Percentiles rank a stretch among this genome's conserved stretches.
phyloP scores from a whole-genome alignment of 768 basidiomycete species.

The Mycena rosella region DNA sequence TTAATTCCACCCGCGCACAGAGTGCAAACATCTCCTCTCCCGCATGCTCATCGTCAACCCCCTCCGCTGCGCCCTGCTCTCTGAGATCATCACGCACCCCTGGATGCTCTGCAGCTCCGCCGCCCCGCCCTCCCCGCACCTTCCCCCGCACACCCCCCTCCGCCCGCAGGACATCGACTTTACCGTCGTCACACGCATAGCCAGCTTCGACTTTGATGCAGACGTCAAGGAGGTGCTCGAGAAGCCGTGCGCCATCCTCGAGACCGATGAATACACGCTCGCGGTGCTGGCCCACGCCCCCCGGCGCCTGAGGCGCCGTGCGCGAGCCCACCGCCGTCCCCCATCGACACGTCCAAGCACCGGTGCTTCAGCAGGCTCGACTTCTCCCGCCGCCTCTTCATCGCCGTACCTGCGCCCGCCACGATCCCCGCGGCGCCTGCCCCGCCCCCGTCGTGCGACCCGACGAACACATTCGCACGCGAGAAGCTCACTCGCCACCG shows the following conservation, averaged over 20 bases:
- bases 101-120: constrained; percentile 93
- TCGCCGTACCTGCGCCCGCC: too few relatives aligned
- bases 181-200: constrained; percentile 88
- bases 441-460: too few relatives aligned
- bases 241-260: constrained; percentile 79
- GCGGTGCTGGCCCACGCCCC: too few relatives aligned
- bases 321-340: constrained; percentile 8
- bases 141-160: constrained; percentile 90
- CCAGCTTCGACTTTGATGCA: constrained; percentile 95
- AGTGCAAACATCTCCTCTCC: constrained; percentile 94
- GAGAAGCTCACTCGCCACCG: too few relatives aligned
- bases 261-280: constrained; percentile 81
- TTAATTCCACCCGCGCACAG: too few relatives aligned
- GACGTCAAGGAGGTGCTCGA: constrained; percentile 81
- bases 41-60: constrained; percentile 98
- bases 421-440: too few relatives aligned
- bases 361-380: constrained; percentile 92
- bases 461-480: too few relatives aligned
- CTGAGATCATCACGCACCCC: constrained; percentile 89
- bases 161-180: constrained; percentile 87
- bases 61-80: constrained; percentile 79
- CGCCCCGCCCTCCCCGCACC: too few relatives aligned
- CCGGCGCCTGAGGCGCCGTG: background rate
- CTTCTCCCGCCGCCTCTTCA: constrained; percentile 92
- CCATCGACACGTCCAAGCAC: constrained; percentile 26